Evolutionary conservation across 148 eudicot genomes (phyloP).

Genomic region (Spergularia marina): DNA sequence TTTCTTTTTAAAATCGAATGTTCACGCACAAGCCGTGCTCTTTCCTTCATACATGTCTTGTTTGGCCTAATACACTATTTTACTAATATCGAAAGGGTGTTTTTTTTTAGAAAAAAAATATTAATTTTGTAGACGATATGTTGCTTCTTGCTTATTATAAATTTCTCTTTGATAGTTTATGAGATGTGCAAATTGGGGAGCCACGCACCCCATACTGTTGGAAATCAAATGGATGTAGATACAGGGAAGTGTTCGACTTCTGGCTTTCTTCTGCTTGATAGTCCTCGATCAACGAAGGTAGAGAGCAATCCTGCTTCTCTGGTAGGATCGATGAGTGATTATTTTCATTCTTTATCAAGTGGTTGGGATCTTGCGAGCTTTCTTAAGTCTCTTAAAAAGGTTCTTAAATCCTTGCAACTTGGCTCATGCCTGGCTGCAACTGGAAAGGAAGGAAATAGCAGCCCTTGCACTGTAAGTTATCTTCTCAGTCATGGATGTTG

Average conservation of each 20-base stretch:
- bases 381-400: constrained; percentile 85
- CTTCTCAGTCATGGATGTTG: not conserved
- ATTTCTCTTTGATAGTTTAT: constrained; percentile 52
- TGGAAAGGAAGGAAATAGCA: constrained; percentile 73
- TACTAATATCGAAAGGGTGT: not conserved
- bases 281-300: constrained; percentile 81
- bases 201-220: constrained; percentile 73
- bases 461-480: constrained; percentile 70
- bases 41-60: not conserved
- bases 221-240: constrained; percentile 75
- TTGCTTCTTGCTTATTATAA: not conserved
- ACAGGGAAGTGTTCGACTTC: constrained; percentile 74
- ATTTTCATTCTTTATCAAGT: constrained; percentile 71
- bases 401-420: constrained; percentile 69
- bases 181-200: constrained; percentile 92
- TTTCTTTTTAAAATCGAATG: not conserved
- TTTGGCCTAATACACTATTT: not conserved
- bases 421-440: constrained; percentile 50
- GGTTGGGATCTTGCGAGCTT: constrained; percentile 92
- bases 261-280: constrained; percentile 87
- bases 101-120: too few species aligned
- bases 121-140: not conserved
- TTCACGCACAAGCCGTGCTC: not conserved
- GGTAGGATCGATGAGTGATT: constrained; percentile 90
- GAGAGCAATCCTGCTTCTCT: constrained; percentile 71